Evolutionary conservation across 129 eudicot genomes (phyloP).

Genomic region (Pittosporum tobira): DNA sequence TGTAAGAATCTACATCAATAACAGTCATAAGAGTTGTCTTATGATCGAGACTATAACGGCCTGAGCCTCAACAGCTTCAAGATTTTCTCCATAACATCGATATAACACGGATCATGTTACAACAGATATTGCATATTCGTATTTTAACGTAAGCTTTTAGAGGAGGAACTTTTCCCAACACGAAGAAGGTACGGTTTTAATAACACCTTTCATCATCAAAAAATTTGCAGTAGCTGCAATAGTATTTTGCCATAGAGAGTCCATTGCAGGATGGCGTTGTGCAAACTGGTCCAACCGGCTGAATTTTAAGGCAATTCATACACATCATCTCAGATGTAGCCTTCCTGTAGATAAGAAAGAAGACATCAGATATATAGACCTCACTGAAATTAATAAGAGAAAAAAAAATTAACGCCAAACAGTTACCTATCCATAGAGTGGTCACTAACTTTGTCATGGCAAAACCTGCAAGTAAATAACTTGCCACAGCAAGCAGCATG

Average conservation of each 20-base stretch:
- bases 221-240: constrained; percentile 38
- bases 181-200: neutral
- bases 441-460: constrained; percentile 49
- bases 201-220: constrained; percentile 46
- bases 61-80: too few species aligned
- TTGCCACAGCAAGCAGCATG: constrained; percentile 47
- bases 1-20: neutral
- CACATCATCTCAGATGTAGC: constrained; percentile 47
- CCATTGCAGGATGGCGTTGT: constrained; percentile 35
- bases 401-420: neutral
- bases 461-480: constrained; percentile 39
- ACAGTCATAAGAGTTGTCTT: neutral
- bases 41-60: too few species aligned
- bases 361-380: neutral
- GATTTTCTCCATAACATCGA: too few species aligned
- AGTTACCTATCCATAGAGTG: constrained; percentile 44
- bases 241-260: constrained; percentile 36
- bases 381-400: neutral
- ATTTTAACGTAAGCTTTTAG: too few species aligned
- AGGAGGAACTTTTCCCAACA: neutral
- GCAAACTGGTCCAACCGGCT: constrained; percentile 37
- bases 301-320: constrained; percentile 33
- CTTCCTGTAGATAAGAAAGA: constrained; percentile 20
- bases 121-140: too few species aligned
- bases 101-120: too few species aligned